Base-by-base conservation (phyloP, 805 yeast species). In the Ogataea salicorniae region DNA sequence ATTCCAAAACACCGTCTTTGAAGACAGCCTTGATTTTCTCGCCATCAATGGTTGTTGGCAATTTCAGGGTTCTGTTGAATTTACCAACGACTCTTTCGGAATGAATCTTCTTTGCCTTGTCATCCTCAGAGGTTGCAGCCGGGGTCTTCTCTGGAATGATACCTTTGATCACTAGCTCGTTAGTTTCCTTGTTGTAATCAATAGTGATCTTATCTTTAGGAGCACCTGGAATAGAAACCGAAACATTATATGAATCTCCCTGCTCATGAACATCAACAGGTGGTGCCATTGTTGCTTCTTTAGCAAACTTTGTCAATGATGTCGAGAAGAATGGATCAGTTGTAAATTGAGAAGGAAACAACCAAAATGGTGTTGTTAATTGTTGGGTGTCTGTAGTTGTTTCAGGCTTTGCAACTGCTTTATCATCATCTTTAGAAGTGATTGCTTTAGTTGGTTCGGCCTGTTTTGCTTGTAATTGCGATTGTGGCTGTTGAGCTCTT, bases 171-270 rank as follows among this genome's bases (percentile, higher is more conserved):
- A 65, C 56, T 46, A 77, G 60, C 51, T 72, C 71, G 46, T 74
- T 72, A 18, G 66, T 62, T 37, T 72, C 72, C 49, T 73, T 67
- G 57, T 76, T 70, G 61, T 70, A 77, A 57, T 76, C 80, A 46
- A 76, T 58, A 14, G 69, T 62, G 54, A 74, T 65, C 39, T 69
- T 61, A 18, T 75, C 75, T 56, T 69, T 71, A 2, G 65, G 50
- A 17, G 76, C 77, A 46, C 81, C 81, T 9, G 81, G 78, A 45
- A 76, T 61, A 1, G 79, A 69, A 4, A 75, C 66, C 35, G 68
- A 69, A 35, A 76, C 56, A 39, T 68, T 71, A 50, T 72, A 75
- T 17, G 62, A 55, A 40, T 67, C 60, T 5, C 72, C 74, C 40
- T 69, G 67, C 31, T 76, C 80, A 49, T 73, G 58, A 36, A 76